phyloP scores from a whole-genome alignment of 108 stramenopile genomes.

The Conticribra guillardii region DNA sequence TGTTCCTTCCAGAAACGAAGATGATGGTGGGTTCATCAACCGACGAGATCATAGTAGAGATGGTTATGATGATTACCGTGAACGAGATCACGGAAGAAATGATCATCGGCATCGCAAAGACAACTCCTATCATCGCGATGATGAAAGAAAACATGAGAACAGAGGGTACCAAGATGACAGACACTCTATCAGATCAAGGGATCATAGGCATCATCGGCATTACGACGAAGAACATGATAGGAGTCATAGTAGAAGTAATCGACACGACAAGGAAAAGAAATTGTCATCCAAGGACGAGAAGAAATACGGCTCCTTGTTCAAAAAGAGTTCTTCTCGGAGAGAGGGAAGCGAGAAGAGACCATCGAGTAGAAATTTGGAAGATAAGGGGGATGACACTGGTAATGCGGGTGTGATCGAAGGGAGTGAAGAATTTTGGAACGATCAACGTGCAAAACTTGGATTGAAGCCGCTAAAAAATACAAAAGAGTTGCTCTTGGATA shows the following conservation, averaged over 20 bases:
- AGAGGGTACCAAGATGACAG: constrained; percentile 14
- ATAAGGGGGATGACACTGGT: neutral
- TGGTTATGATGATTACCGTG: neutral
- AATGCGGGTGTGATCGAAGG: constrained; percentile 18
- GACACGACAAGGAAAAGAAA: constrained; percentile 11
- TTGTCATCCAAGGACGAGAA: constrained; percentile 32
- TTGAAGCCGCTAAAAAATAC: constrained; percentile 69
- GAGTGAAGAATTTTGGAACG: constrained; percentile 83
- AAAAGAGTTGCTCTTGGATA: no score
- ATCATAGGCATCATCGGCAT: constrained; percentile 7
- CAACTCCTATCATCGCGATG: neutral
- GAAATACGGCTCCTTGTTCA: constrained; percentile 78
- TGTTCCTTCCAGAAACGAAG: neutral
- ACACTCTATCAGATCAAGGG: neutral
- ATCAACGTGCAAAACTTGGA: constrained; percentile 78
- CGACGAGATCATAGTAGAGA: neutral
- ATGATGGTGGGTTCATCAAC: no score
- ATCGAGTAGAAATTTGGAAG: neutral
- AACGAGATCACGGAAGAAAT: neutral
- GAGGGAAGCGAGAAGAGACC: constrained; percentile 13
- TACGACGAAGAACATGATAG: constrained; percentile 2
- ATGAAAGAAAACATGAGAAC: constrained; percentile 35
- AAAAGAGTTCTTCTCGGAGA: constrained; percentile 21
- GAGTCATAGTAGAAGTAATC: neutral
- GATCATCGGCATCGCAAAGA: neutral